Conservation (phyloP, 2,329 filamentous ascomycete genomes). For the Cercospora brassicicola region DNA sequence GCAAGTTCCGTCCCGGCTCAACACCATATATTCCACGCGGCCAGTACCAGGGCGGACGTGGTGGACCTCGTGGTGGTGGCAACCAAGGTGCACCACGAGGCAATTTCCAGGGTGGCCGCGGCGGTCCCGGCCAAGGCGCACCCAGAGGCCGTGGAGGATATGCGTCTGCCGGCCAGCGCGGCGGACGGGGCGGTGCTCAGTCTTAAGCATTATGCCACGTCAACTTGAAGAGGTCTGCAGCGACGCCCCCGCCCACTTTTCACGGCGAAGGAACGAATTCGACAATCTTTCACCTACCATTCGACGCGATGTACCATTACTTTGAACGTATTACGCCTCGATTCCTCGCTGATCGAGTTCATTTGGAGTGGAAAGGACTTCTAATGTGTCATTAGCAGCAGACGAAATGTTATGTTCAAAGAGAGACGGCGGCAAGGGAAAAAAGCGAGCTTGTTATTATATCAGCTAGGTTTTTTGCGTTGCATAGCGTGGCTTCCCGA, state of each 20-base stretch:
- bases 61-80: constrained; percentile 55
- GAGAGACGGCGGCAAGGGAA: background rate
- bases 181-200: constrained; percentile 15
- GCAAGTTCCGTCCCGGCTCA: constrained; percentile 60
- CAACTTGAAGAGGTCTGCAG: background rate
- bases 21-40: constrained; percentile 42
- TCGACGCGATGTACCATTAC: constrained; percentile 20
- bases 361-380: constrained; percentile 13
- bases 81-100: constrained; percentile 27
- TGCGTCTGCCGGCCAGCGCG: constrained; percentile 13
- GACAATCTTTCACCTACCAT: constrained; percentile 1
- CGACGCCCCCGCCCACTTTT: background rate
- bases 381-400: constrained; percentile 22
- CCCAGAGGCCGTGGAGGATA: constrained; percentile 26
- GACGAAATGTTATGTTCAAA: background rate
- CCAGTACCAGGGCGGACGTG: constrained; percentile 43
- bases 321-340: background rate
- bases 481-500: constrained; percentile 22
- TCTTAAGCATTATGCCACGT: background rate
- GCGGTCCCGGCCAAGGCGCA: constrained; percentile 40
- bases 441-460: constrained; percentile 15
- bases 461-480: constrained; percentile 10
- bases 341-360: background rate
- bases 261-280: background rate
- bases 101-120: constrained; percentile 68